phyloP scores from a whole-genome alignment of 306 rosid species.

The Leucaena leucocephala region DNA sequence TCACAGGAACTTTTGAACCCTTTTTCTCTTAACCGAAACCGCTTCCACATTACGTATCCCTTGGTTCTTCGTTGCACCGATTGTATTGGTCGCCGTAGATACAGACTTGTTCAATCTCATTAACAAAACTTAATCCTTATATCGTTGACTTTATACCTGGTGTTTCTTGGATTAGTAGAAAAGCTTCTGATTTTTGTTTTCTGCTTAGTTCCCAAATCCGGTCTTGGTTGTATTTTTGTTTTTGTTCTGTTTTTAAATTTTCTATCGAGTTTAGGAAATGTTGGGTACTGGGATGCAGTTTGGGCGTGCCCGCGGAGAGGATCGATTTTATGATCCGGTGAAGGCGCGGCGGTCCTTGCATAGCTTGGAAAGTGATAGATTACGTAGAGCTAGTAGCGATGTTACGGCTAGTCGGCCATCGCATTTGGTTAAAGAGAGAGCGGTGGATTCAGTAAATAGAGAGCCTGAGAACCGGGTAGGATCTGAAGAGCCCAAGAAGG shows the following conservation, averaged over 20 bases:
- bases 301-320: slow-evolving; percentile 68
- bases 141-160: slow-evolving; percentile 50
- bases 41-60: slow-evolving; percentile 31
- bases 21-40: slow-evolving; percentile 27
- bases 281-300: slow-evolving; percentile 64
- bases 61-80: background rate
- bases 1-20: slow-evolving; percentile 15
- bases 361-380: slow-evolving; percentile 45
- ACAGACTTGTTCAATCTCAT: background rate
- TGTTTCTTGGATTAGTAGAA: slow-evolving; percentile 30
- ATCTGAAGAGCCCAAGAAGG: slow-evolving; percentile 39
- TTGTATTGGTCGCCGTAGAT: slow-evolving; percentile 8
- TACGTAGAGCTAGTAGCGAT: slow-evolving; percentile 62
- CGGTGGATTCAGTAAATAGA: slow-evolving; percentile 34
- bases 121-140: background rate
- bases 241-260: background rate
- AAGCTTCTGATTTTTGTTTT: slow-evolving; percentile 27
- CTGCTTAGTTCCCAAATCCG: background rate
- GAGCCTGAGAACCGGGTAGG: slow-evolving; percentile 52
- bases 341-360: slow-evolving; percentile 57
- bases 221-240: background rate
- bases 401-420: slow-evolving; percentile 44
- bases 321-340: slow-evolving; percentile 60
- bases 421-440: slow-evolving; percentile 31
- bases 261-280: slow-evolving; percentile 48